Conservation (phyloP, 78 protist species). For the Dictyostelium discoideum region dicty_2.7 NC_007089.4:5888001-5888500, state of each 20-base stretch:
- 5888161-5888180: conserved; percentile 84
- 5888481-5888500: conserved; percentile 56
- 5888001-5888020: not conserved
- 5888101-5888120: conserved; percentile 35
- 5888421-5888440: conserved; percentile 24
- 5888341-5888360: not conserved
- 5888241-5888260: conserved; percentile 75
- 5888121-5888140: conserved; percentile 27
- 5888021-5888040: not conserved
- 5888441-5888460: not conserved
- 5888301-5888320: no score
- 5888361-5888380: no score
- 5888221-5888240: conserved; percentile 71
- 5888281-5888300: conserved; percentile 75
- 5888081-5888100: not conserved
- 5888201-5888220: conserved; percentile 35
- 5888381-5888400: no score
- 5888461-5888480: not conserved
- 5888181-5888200: conserved; percentile 68
- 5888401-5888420: conserved; percentile 80
- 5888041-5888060: not conserved
- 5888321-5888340: no score
- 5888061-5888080: not conserved
- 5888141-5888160: conserved; percentile 31
- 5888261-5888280: conserved; percentile 44